Evolutionary conservation across 208 protist genomes (phyloP).

Genomic region (Trichomonas tenax): DNA sequence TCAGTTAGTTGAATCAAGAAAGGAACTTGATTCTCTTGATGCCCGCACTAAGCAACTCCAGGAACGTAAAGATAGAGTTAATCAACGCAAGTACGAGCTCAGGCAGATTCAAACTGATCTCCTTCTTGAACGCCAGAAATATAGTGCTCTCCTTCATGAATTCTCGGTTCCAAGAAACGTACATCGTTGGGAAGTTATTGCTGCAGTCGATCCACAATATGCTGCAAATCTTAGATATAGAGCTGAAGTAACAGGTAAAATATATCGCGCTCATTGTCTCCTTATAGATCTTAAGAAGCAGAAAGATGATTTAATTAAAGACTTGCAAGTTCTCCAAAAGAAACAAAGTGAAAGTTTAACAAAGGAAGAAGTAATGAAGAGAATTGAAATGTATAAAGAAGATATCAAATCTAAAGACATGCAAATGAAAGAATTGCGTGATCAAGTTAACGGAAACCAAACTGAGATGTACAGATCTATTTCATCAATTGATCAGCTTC

Average conservation of each 20-base stretch:
- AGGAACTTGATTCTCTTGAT: not conserved
- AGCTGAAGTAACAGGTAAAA: not conserved
- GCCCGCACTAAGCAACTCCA: not conserved
- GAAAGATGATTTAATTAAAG: not conserved
- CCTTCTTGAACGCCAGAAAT: not conserved
- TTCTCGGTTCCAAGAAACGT: not conserved
- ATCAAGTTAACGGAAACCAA: not conserved
- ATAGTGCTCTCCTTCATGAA: not conserved
- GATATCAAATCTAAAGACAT: not conserved
- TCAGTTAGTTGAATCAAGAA: not conserved
- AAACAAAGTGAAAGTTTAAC: not conserved
- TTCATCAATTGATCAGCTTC: not conserved
- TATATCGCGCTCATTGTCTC: not conserved
- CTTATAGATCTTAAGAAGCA: not conserved
- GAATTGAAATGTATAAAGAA: not conserved
- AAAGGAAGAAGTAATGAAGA: too few relatives aligned
- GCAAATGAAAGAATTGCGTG: not conserved
- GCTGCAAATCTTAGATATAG: not conserved
- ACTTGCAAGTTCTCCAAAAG: not conserved
- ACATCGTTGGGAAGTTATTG: not conserved
- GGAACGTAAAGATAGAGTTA: not conserved
- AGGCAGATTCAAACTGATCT: not conserved
- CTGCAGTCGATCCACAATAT: not conserved
- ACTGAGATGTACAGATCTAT: not conserved
- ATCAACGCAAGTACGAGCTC: not conserved